phyloP scores from a whole-genome alignment of 257 asterid species.

The Forsythia viridissima region DNA sequence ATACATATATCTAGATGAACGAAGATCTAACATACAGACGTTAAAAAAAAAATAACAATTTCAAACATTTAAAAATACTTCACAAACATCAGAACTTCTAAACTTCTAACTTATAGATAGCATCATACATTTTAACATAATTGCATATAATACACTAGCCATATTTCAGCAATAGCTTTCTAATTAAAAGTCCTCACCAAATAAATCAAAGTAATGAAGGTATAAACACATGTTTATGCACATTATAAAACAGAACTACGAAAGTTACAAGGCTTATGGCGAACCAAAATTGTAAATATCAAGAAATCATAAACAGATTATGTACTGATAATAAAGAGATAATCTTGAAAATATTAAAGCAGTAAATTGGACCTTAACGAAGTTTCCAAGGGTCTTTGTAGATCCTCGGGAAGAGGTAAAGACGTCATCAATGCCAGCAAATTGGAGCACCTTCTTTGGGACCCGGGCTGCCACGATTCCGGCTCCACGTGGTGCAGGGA shows the following conservation, averaged over 20 bases:
- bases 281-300: too few relatives aligned
- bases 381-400: constrained; percentile 47
- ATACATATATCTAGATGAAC: background rate
- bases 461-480: constrained; percentile 49
- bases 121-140: too few relatives aligned
- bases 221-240: too few relatives aligned
- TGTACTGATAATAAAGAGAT: background rate
- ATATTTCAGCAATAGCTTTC: background rate
- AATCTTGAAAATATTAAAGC: background rate
- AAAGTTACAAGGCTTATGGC: too few relatives aligned
- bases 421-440: constrained; percentile 49
- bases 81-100: background rate
- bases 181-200: background rate
- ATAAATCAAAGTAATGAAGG: too few relatives aligned
- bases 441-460: constrained; percentile 50
- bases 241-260: too few relatives aligned
- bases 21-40: background rate
- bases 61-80: background rate
- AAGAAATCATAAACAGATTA: background rate
- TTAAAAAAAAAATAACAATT: background rate
- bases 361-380: constrained; percentile 31
- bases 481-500: constrained; percentile 46
- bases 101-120: background rate
- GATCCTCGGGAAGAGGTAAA: constrained; percentile 51
- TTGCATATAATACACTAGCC: too few relatives aligned